Base-by-base conservation (phyloP, 768 basidiomycete genomes). In the Multifurca ochricompacta region DNA sequence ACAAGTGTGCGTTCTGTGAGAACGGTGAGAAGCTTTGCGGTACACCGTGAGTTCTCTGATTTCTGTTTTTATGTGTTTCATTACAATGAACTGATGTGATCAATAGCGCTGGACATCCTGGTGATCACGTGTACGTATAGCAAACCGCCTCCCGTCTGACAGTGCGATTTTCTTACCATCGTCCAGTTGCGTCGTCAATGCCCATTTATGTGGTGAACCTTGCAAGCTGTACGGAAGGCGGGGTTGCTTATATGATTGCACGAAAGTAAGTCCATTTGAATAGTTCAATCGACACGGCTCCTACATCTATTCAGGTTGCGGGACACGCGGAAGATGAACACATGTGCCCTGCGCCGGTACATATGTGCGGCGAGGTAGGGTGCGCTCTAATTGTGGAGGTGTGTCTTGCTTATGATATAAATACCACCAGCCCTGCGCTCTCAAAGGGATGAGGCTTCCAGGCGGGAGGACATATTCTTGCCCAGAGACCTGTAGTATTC, bases 51-150 rank as follows among this genome's bases (percentile, higher is more conserved):
- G 78, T 69, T 8, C 2, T 14, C 10, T 13, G 27, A 27, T 19
- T 5, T 9, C 27, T 9, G 27, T 4, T 4, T n/a, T n/a, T n/a
- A n/a, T n/a, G n/a, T n/a, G n/a, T n/a, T n/a, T n/a, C 2, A 13
- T 28, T 16, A 16, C 19, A 19, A 4, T 30, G 3, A 3, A 32
- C 54, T 45, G 4, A 31, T 7, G 31, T 6, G 6, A 16, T 1
- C n/a, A 3, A 23, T 56, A 82, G 81, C 23, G 81, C 80, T 28
- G 82, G 82, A 0, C 81, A 83, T 51, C 64, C 73, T 19, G 79
- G 78, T 14, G 68, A 67, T 10, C 81, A 83, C 53, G 71, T 80
- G 82, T 81, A 63, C 39, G 75, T 56, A 32, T 34, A 28, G 8
- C 8, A 6, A 16, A n/a, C n/a, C n/a, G n/a, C n/a, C n/a, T n/a